Conservation (phyloP, 768 basidiomycete species). For the Gautieria morchelliformis region DNA sequence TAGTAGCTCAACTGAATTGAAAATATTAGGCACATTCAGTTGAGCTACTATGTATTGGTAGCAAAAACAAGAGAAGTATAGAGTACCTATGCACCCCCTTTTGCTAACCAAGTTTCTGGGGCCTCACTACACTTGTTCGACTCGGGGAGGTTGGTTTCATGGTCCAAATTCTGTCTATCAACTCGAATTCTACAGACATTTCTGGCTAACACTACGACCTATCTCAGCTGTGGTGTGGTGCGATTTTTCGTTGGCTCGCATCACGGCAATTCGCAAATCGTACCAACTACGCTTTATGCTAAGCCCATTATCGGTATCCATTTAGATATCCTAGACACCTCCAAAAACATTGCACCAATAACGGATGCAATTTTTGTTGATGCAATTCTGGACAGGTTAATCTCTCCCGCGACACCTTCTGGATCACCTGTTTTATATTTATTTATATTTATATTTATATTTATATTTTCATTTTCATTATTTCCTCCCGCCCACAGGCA, state of each 20-base stretch:
- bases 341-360: slow-evolving; percentile 76
- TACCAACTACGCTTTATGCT: slow-evolving; percentile 45
- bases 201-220: slow-evolving; percentile 58
- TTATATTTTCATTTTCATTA: no score
- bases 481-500: no score
- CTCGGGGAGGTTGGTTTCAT: slow-evolving; percentile 54
- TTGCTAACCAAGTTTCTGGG: slow-evolving; percentile 33
- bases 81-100: no score
- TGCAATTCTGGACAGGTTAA: slow-evolving; percentile 56
- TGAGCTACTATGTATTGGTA: no score
- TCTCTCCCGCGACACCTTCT: no score
- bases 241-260: slow-evolving; percentile 83
- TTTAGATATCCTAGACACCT: slow-evolving; percentile 52
- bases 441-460: no score
- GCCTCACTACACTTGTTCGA: slow-evolving; percentile 42
- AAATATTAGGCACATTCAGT: no score
- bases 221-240: slow-evolving; percentile 55
- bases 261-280: slow-evolving; percentile 68
- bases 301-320: slow-evolving; percentile 35
- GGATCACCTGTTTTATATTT: no score
- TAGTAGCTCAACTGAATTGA: no score
- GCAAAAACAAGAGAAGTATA: no score
- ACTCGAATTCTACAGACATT: slow-evolving; percentile 42
- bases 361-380: slow-evolving; percentile 73
- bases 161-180: neutral